A percentile compares a stretch with the other conserved stretches of the same genome.
These are phyloP conservation scores for Goffeauzyma gilvescens DNA, from an alignment of 768 basidiomycete species.

Conservation along the genomic window DNA sequence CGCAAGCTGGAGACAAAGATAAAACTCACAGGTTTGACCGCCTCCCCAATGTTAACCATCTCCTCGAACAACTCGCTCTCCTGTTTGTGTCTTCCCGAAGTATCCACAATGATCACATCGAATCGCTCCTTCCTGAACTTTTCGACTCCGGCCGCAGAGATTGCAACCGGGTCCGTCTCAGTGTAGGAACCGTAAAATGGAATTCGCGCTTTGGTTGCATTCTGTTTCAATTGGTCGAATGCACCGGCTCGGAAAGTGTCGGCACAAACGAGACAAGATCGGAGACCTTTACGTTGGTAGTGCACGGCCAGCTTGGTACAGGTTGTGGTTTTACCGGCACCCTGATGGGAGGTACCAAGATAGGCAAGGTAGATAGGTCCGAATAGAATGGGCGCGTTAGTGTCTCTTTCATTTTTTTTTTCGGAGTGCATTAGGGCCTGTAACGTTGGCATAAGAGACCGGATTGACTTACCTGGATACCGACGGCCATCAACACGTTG, in stretches of 20 bases:
- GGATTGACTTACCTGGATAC: constrained; percentile 71
- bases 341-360: no score
- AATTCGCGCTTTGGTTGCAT: constrained; percentile 94
- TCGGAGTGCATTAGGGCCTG: no score
- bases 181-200: constrained; percentile 99
- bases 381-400: neutral
- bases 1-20: no score
- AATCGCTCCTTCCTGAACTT: constrained; percentile 98
- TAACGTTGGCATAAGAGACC: neutral
- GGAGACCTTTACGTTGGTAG: constrained; percentile 91
- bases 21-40: constrained; percentile 53
- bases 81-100: constrained; percentile 90
- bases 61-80: constrained; percentile 91
- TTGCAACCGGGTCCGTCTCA: constrained; percentile 89
- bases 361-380: constrained; percentile 1
- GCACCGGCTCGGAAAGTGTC: constrained; percentile 99
- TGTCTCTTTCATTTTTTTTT: no score
- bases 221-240: constrained; percentile 97
- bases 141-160: constrained; percentile 78
- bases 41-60: constrained; percentile 89
- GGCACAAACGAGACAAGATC: constrained; percentile 91
- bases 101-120: constrained; percentile 97
- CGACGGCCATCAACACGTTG: constrained; percentile 94
- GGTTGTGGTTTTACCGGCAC: constrained; percentile 96
- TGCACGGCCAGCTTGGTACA: constrained; percentile 97